Evolutionary conservation across 2,329 filamentous ascomycete genomes (phyloP).

Genomic region (Paraconiothyrium sp.): DNA sequence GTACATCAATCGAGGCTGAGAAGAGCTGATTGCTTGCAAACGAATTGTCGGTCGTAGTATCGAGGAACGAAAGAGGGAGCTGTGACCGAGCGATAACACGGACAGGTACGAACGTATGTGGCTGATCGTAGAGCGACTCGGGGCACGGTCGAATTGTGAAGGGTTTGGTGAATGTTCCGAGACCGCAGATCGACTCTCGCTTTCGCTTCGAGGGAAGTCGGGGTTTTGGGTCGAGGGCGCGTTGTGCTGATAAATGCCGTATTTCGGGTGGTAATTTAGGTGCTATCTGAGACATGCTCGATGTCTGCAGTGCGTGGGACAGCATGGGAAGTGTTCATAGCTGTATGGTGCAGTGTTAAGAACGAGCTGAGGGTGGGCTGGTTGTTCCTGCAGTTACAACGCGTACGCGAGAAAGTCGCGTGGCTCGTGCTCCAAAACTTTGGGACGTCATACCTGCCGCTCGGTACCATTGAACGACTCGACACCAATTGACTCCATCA

Average conservation of each 20-base stretch:
- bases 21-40: conserved; percentile 46
- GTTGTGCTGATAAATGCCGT: conserved; percentile 35
- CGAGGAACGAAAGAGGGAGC: conserved; percentile 51
- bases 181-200: conserved; percentile 40
- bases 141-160: conserved; percentile 47
- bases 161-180: conserved; percentile 38
- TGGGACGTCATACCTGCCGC: conserved; percentile 7
- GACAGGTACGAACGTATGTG: conserved; percentile 45
- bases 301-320: conserved; percentile 40
- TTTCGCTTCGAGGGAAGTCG: conserved; percentile 43
- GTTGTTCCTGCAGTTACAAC: not conserved
- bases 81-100: conserved; percentile 47
- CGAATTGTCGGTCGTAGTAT: conserved; percentile 34
- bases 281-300: conserved; percentile 39
- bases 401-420: conserved; percentile 12
- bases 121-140: conserved; percentile 38
- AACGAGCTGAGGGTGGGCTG: not conserved
- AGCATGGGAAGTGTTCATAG: conserved; percentile 42
- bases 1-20: conserved; percentile 41
- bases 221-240: conserved; percentile 33
- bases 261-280: conserved; percentile 32
- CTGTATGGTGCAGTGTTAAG: not conserved
- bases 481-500: not conserved
- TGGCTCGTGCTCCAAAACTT: conserved; percentile 14
- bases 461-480: not conserved